These are phyloP conservation scores for Talaromyces rugulosus DNA, from an alignment of 2,329 filamentous ascomycete genomes.

Conservation along the genomic window DNA sequence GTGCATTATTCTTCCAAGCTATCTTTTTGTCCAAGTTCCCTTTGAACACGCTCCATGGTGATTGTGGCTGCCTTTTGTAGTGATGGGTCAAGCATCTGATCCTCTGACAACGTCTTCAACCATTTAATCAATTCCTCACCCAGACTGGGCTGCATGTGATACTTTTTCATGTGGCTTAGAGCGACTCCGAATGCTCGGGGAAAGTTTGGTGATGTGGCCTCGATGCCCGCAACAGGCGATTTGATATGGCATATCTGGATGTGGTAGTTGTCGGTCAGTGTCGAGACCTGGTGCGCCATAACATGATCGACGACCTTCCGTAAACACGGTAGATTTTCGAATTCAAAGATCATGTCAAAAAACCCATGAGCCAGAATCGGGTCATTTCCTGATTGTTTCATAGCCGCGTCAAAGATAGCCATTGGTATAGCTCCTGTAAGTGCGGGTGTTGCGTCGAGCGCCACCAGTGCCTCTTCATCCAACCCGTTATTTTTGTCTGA, in stretches of 20 bases:
- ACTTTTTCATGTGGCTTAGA: constrained; percentile 58
- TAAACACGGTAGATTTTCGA: constrained; percentile 62
- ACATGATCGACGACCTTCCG: constrained; percentile 69
- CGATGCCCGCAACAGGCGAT: constrained; percentile 64
- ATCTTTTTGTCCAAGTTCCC: constrained; percentile 18
- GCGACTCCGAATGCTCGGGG: constrained; percentile 65
- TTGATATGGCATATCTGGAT: constrained; percentile 69
- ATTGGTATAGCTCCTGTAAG: constrained; percentile 90
- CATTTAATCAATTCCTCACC: constrained; percentile 46
- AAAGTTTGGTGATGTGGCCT: constrained; percentile 63
- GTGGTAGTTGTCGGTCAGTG: constrained; percentile 57
- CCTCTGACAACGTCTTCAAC: constrained; percentile 44
- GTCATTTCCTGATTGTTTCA: constrained; percentile 69
- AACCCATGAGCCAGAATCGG: constrained; percentile 67
- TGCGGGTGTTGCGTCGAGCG: constrained; percentile 68
- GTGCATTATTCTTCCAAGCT: constrained; percentile 15
- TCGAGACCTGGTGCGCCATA: constrained; percentile 56
- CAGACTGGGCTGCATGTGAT: constrained; percentile 38
- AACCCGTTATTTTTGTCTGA: constrained; percentile 50
- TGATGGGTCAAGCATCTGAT: constrained; percentile 48
- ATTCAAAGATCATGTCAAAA: constrained; percentile 73
- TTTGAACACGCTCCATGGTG: constrained; percentile 33
- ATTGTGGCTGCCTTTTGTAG: constrained; percentile 49
- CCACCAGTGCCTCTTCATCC: constrained; percentile 56
- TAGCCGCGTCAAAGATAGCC: constrained; percentile 83